Conservation (phyloP, 345 rosid genomes). For the Rhodamnia rubescens region DNA sequence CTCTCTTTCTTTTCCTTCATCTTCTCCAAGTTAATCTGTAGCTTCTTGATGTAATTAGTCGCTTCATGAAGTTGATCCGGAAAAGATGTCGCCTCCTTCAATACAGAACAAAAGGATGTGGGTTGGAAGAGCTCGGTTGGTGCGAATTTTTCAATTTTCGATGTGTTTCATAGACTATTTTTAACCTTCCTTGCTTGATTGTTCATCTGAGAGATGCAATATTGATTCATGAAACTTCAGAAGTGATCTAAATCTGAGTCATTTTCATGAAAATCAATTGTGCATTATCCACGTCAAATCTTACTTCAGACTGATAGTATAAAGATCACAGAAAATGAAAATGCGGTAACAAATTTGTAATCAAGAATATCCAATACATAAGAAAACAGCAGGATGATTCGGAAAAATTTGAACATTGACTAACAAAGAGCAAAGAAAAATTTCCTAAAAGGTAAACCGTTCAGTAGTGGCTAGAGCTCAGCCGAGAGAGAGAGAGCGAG, state of each 20-base stretch:
- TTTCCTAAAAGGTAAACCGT: not conserved
- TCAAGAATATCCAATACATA: not conserved
- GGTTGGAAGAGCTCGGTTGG: not conserved
- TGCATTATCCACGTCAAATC: not conserved
- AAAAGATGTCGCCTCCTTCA: not conserved
- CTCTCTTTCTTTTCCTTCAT: constrained; percentile 18
- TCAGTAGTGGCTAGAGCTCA: not conserved
- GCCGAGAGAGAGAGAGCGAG: constrained; percentile 6
- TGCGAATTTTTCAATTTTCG: constrained; percentile 1
- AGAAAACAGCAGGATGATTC: not conserved
- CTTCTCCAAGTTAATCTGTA: constrained; percentile 36
- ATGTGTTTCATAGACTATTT: not conserved
- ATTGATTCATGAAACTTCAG: constrained; percentile 5
- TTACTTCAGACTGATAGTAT: not conserved
- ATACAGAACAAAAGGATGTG: not conserved
- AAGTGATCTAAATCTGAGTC: not conserved
- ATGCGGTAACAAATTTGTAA: not conserved
- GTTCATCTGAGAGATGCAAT: constrained; percentile 21
- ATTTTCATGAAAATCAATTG: not conserved
- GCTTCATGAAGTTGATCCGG: constrained; percentile 37
- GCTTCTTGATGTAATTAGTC: constrained; percentile 33
- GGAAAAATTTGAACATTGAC: not conserved
- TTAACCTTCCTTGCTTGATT: constrained; percentile 12
- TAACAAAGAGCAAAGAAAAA: not conserved
- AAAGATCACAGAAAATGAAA: not conserved